Conservation (phyloP, 148 eudicot species). For the Chenopodium album region DNA sequence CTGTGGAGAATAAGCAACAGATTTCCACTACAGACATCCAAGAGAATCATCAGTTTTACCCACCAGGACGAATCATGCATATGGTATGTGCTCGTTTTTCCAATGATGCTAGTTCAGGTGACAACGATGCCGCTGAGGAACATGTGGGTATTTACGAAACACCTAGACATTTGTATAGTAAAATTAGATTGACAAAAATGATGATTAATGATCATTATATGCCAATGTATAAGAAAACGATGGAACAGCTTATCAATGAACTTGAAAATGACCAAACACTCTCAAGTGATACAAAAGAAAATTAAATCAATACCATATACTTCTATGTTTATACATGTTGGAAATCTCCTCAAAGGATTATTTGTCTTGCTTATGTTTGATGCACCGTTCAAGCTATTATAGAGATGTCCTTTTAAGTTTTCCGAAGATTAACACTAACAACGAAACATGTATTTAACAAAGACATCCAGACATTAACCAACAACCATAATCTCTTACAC, state of each 20-base stretch:
- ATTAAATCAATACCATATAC: slow-evolving; percentile 8
- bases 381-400: background rate
- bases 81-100: slow-evolving; percentile 46
- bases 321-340: background rate
- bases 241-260: slow-evolving; percentile 69
- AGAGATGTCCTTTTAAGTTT: background rate
- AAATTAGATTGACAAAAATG: slow-evolving; percentile 75
- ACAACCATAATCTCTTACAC: no score
- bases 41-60: slow-evolving; percentile 74
- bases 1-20: slow-evolving; percentile 52
- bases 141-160: slow-evolving; percentile 65
- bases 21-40: slow-evolving; percentile 49
- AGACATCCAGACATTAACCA: background rate
- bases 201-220: slow-evolving; percentile 95
- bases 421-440: no score
- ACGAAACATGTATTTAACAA: background rate
- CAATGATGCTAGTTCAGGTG: slow-evolving; percentile 27
- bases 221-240: slow-evolving; percentile 91
- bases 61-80: slow-evolving; percentile 89
- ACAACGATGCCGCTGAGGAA: slow-evolving; percentile 37
- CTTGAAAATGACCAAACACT: slow-evolving; percentile 57
- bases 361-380: background rate
- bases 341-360: background rate
- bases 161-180: slow-evolving; percentile 74
- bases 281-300: slow-evolving; percentile 30